A percentile compares a stretch with the other conserved stretches of the same genome.
Conservation (phyloP, 2,329 filamentous ascomycete genomes). For the Neoscytalidium dimidiatum region DNA sequence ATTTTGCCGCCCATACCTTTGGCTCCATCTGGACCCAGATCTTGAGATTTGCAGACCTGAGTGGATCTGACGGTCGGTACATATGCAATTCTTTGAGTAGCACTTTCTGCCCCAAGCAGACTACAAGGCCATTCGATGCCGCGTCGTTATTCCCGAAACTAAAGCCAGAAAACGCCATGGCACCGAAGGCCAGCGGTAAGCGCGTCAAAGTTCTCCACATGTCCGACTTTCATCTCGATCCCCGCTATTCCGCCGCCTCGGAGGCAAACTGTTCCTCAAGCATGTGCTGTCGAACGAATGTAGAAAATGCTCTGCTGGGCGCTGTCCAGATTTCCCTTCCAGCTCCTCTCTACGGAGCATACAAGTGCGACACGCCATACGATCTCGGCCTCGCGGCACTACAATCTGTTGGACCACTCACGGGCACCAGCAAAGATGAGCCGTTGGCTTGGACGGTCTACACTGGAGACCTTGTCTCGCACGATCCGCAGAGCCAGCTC, state of each 20-base stretch:
- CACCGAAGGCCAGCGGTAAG: conserved; percentile 53
- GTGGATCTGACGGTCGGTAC: conserved; percentile 59
- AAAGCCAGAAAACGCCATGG: conserved; percentile 49
- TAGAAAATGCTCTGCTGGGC: conserved; percentile 37
- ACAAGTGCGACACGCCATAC: conserved; percentile 60
- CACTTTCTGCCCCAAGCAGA: conserved; percentile 51
- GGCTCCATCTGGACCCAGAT: conserved; percentile 62
- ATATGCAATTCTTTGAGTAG: conserved; percentile 56
- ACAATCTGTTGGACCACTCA: conserved; percentile 58
- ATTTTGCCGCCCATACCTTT: conserved; percentile 50
- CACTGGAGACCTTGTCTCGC: conserved; percentile 59
- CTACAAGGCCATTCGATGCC: conserved; percentile 47
- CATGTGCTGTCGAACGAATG: conserved; percentile 54
- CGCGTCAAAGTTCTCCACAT: conserved; percentile 59
- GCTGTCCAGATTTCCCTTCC: conserved; percentile 42
- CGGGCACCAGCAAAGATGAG: conserved; percentile 49
- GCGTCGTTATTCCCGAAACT: conserved; percentile 53
- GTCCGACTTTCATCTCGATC: conserved; percentile 59
- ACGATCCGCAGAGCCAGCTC: conserved; percentile 55
- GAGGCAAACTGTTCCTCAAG: conserved; percentile 56
- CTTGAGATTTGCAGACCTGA: conserved; percentile 52
- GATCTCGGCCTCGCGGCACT: conserved; percentile 58
- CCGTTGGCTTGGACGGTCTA: conserved; percentile 58
- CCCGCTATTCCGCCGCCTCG: conserved; percentile 54
- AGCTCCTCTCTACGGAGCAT: conserved; percentile 57